These are phyloP conservation scores for Lasiodiplodia citricola DNA, from an alignment of 2,329 filamentous ascomycete genomes.

Conservation along the genomic window DNA sequence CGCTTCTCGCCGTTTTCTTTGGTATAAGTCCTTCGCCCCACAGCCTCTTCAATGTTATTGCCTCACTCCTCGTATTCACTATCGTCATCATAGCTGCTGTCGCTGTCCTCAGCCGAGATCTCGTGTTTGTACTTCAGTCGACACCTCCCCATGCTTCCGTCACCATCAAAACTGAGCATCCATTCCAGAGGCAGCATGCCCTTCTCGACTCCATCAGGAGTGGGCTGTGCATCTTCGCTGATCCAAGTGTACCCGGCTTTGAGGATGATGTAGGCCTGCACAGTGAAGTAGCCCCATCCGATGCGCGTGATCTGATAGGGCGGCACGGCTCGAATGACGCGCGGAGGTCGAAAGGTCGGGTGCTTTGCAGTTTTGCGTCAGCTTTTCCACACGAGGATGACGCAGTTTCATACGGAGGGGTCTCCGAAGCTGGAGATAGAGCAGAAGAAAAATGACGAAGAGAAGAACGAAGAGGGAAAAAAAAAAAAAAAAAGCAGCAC, in stretches of 20 bases:
- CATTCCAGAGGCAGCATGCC: conserved; percentile 48
- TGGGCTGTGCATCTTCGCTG: conserved; percentile 42
- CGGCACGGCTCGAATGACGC: conserved; percentile 39
- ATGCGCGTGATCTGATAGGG: conserved; percentile 49
- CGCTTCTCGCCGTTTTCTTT: no score
- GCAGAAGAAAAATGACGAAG: background rate
- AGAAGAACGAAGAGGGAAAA: no score
- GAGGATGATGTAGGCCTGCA: conserved; percentile 48
- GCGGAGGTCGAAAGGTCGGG: conserved; percentile 49
- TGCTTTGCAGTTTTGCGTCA: conserved; percentile 37
- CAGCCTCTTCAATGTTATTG: no score
- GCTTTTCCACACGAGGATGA: background rate
- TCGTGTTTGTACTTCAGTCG: conserved; percentile 48
- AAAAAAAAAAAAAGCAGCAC: no score
- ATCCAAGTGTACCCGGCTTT: conserved; percentile 53
- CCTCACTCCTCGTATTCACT: background rate
- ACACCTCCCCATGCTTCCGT: conserved; percentile 48
- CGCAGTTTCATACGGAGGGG: background rate
- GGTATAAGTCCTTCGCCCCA: no score
- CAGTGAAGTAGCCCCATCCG: conserved; percentile 51
- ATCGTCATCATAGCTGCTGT: background rate
- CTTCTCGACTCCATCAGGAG: conserved; percentile 39
- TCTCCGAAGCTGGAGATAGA: no score
- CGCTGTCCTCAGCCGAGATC: conserved; percentile 30
- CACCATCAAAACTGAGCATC: conserved; percentile 47